Evolutionary conservation across 2,329 filamentous ascomycete species (phyloP).

Genomic region (Lasiodiplodia sp.): DNA sequence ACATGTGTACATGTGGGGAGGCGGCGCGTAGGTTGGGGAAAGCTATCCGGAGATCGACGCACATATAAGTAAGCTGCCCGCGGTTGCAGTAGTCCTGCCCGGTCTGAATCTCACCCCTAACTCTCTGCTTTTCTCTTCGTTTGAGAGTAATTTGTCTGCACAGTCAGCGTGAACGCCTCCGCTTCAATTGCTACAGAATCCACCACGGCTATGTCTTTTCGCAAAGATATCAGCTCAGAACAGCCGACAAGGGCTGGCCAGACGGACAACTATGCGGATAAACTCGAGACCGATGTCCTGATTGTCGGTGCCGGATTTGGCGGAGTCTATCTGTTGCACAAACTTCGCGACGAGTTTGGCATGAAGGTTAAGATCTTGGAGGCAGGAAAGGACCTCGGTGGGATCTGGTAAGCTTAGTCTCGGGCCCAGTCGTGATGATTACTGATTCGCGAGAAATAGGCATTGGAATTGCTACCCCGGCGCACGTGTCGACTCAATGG

Average conservation of each 20-base stretch:
- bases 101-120: neutral
- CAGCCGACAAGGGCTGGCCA: neutral
- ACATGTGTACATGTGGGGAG: neutral
- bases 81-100: neutral
- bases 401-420: slow-evolving; percentile 43
- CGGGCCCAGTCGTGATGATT: neutral
- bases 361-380: slow-evolving; percentile 51
- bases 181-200: neutral
- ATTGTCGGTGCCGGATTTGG: slow-evolving; percentile 52
- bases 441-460: slow-evolving; percentile 31
- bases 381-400: slow-evolving; percentile 51
- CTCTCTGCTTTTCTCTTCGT: too few species aligned
- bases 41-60: slow-evolving; percentile 3
- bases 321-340: slow-evolving; percentile 52
- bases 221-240: slow-evolving; percentile 7
- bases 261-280: slow-evolving; percentile 21
- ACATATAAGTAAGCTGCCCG: slow-evolving; percentile 1
- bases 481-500: slow-evolving; percentile 57
- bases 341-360: slow-evolving; percentile 48
- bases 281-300: slow-evolving; percentile 47
- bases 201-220: slow-evolving; percentile 8
- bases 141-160: too few species aligned
- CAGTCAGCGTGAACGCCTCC: neutral
- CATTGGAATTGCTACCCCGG: slow-evolving; percentile 56
- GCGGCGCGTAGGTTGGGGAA: neutral